Evolutionary conservation across 2,329 filamentous ascomycete species (phyloP), one percentile per base, ranked within the genome.

Genomic region (Talaromyces sp.): DNA sequence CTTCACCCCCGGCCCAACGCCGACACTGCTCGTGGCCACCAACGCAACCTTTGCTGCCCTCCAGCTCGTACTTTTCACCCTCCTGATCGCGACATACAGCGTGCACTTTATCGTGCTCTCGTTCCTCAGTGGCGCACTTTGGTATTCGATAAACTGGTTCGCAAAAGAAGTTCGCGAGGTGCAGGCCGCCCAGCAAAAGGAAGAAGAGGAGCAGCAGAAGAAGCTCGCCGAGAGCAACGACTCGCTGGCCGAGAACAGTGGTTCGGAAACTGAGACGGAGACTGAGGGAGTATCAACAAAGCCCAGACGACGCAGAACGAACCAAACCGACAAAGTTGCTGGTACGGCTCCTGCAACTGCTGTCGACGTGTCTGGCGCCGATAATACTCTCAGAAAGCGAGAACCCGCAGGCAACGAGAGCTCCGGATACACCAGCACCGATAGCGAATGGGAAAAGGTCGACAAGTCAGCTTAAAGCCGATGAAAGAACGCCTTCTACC

Each of bases 71-170:
- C 87, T 98, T 67, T 77, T 91, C 66, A 75, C 78, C 59, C 88
- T 99, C 64, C 84, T 98, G 58, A 63, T 92, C 67, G 88, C 86
- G 61, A 99, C 93, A 8, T 87, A 89, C 77, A 96, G 90, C 78
- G 84, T 96, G 65, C 95, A 98, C 81, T 96, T 97, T 71, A 74
- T 92, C 65, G 82, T 93, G 62, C 84, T 99, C 6, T 96, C 91
- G 13, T 70, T 88, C 62, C 81, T 99, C 10, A 91, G 87, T 65
- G 93, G 80, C 33, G 90, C 90, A 4, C 82, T 98, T 39, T 99
- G 95, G 95, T 92, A 85, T 80, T 86, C 90, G 61, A 93, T 98
- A 78, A 98, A 98, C 83, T 99, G 95, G 95, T 98, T 99, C 72
- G 92, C 91, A 60, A 78, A 79, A 53, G 93, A 88, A 71, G 75